Evolutionary conservation across 1,284 basidiomycete species (phyloP).

Genomic region (Coniferiporia weirii): DNA sequence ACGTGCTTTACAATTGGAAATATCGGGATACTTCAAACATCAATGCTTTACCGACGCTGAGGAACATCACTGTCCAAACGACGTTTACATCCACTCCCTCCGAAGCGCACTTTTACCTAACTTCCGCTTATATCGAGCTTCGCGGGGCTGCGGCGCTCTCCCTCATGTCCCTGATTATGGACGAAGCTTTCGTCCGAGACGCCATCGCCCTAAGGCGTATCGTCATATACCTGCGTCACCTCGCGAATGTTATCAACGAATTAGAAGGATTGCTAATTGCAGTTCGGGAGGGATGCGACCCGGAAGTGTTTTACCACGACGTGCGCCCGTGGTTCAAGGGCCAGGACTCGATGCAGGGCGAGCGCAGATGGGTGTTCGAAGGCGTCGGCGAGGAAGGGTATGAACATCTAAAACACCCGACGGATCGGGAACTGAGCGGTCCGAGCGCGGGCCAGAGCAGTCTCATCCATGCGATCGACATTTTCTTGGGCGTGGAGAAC

Average conservation of each 20-base stretch:
- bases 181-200: slow-evolving; percentile 90
- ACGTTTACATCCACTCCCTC: slow-evolving; percentile 81
- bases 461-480: slow-evolving; percentile 84
- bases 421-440: slow-evolving; percentile 61
- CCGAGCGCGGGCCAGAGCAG: slow-evolving; percentile 90
- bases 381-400: slow-evolving; percentile 51
- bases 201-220: slow-evolving; percentile 70
- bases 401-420: slow-evolving; percentile 44
- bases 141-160: slow-evolving; percentile 82
- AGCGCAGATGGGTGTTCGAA: slow-evolving; percentile 76
- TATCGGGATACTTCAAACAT: slow-evolving; percentile 29
- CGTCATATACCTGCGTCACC: slow-evolving; percentile 61
- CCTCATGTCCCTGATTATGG: slow-evolving; percentile 85
- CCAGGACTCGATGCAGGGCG: slow-evolving; percentile 59
- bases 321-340: slow-evolving; percentile 94
- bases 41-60: slow-evolving; percentile 34
- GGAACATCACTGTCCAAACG: slow-evolving; percentile 60
- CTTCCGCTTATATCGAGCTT: slow-evolving; percentile 87
- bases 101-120: slow-evolving; percentile 87
- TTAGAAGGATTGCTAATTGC: slow-evolving; percentile 56
- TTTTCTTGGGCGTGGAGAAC: slow-evolving; percentile 84
- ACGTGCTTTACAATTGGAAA: slow-evolving; percentile 90
- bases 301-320: slow-evolving; percentile 76
- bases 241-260: slow-evolving; percentile 65
- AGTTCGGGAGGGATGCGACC: slow-evolving; percentile 73